Conservation (phyloP, 768 basidiomycete genomes). For the Lentinula aciculospora region DNA sequence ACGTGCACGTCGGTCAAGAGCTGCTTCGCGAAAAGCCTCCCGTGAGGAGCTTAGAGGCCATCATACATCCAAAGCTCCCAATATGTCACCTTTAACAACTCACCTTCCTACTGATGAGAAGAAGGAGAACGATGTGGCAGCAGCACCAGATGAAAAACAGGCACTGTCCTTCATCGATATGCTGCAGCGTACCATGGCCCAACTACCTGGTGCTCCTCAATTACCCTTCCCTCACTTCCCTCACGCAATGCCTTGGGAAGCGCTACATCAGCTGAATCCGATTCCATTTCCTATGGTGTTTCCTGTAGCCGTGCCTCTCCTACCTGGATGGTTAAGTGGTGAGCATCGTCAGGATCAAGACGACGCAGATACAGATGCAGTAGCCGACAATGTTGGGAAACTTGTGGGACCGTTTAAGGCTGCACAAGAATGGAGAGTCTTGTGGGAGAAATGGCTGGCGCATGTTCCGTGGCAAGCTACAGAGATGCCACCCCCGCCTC, state of each 20-base stretch:
- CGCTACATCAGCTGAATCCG: conserved; percentile 40
- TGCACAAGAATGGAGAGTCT: conserved; percentile 59
- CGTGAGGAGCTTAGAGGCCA: not conserved
- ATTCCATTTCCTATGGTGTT: conserved; percentile 60
- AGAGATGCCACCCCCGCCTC: conserved; percentile 61
- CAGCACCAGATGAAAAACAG: conserved; percentile 21
- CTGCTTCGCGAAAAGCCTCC: not conserved
- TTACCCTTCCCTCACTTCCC: conserved; percentile 44
- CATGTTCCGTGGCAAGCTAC: conserved; percentile 40
- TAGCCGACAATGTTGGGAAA: conserved; percentile 23
- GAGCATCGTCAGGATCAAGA: conserved; percentile 16
- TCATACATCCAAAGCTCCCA: not conserved
- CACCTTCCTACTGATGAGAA: conserved; percentile 5
- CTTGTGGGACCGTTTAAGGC: conserved; percentile 39
- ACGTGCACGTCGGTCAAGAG: not conserved
- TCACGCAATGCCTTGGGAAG: conserved; percentile 54
- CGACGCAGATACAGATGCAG: conserved; percentile 26
- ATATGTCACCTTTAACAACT: not conserved
- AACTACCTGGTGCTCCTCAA: conserved; percentile 52
- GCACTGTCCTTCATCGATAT: conserved; percentile 57
- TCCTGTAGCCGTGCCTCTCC: conserved; percentile 67
- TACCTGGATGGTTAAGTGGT: conserved; percentile 46
- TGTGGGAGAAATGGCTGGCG: conserved; percentile 75
- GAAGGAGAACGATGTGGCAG: conserved; percentile 13
- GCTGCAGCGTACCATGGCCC: conserved; percentile 71